A percentile compares a stretch with the other conserved stretches of the same genome.
phyloP scores from a whole-genome alignment of 441 rosid genomes.

The Arabidopsis hybrid region DNA sequence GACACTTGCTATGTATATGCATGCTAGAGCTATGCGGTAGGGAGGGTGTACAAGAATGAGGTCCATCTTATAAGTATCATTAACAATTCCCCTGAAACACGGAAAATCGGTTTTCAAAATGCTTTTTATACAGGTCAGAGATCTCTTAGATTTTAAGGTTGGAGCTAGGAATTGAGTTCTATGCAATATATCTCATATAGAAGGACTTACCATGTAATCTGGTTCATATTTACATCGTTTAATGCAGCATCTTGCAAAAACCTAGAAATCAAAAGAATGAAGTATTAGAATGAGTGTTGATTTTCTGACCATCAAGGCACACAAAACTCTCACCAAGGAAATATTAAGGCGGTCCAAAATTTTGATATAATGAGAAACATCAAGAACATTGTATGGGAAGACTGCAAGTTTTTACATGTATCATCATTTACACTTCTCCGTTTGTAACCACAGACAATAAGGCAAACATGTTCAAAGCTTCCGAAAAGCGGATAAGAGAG shows the following conservation, averaged over 20 bases:
- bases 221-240: slow-evolving; percentile 72
- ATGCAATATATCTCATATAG: neutral
- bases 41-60: slow-evolving; percentile 93
- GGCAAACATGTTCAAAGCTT: neutral
- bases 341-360: neutral
- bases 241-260: slow-evolving; percentile 81
- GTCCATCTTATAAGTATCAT: slow-evolving; percentile 97
- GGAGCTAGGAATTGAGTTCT: slow-evolving; percentile 8
- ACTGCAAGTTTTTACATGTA: slow-evolving; percentile 2
- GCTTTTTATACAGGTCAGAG: slow-evolving; percentile 4
- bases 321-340: neutral
- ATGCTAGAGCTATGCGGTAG: slow-evolving; percentile 83
- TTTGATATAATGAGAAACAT: neutral
- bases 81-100: slow-evolving; percentile 77
- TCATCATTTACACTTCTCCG: neutral
- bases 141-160: neutral
- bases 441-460: neutral
- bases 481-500: slow-evolving; percentile 22
- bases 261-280: slow-evolving; percentile 46
- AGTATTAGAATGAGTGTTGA: neutral
- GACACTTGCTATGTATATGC: slow-evolving; percentile 84
- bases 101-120: neutral
- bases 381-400: slow-evolving; percentile 1
- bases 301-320: neutral
- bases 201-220: slow-evolving; percentile 68